Percentiles rank a stretch among this genome's conserved stretches.
phyloP scores from a whole-genome alignment of 2,329 filamentous ascomycete species.

The Diaporthe ampelina region DNA sequence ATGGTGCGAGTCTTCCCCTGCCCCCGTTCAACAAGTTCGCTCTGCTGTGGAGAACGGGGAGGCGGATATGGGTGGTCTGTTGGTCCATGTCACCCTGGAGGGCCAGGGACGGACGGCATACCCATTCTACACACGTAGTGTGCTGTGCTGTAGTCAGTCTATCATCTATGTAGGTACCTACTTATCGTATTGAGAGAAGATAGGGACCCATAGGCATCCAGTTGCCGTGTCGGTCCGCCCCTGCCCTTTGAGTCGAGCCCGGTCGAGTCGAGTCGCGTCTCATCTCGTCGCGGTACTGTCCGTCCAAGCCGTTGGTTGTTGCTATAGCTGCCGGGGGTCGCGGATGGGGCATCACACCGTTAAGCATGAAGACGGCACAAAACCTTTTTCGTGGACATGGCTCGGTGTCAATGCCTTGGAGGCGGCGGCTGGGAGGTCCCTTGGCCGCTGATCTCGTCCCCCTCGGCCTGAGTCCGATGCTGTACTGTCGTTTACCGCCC shows the following conservation, averaged over 20 bases:
- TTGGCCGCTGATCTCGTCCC: constrained; percentile 30
- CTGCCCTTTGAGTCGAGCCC: background rate
- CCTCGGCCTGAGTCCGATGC: constrained; percentile 29
- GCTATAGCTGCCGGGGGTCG: background rate
- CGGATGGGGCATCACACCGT: background rate
- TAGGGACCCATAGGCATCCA: constrained; percentile 8
- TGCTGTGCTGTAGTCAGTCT: background rate
- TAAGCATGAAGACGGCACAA: constrained; percentile 9
- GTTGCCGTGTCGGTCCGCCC: background rate
- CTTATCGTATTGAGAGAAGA: constrained; percentile 6
- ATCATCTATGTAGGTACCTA: background rate
- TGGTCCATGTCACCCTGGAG: constrained; percentile 33
- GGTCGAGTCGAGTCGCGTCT: constrained; percentile 18
- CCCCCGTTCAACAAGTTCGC: constrained; percentile 13
- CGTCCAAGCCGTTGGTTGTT: background rate
- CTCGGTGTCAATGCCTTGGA: constrained; percentile 33
- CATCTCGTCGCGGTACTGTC: background rate
- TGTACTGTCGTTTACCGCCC: constrained; percentile 7
- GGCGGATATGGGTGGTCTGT: constrained; percentile 15
- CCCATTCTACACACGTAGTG: constrained; percentile 2
- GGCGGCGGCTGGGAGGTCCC: constrained; percentile 25
- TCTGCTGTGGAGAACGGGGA: constrained; percentile 30
- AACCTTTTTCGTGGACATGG: background rate
- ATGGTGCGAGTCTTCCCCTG: constrained; percentile 8
- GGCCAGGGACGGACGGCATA: constrained; percentile 34